Percentiles rank a stretch among this genome's conserved stretches.
These are phyloP conservation scores for Ramichloridium luteum DNA, from an alignment of 2,329 filamentous ascomycete species.

Conservation along the genomic window DNA sequence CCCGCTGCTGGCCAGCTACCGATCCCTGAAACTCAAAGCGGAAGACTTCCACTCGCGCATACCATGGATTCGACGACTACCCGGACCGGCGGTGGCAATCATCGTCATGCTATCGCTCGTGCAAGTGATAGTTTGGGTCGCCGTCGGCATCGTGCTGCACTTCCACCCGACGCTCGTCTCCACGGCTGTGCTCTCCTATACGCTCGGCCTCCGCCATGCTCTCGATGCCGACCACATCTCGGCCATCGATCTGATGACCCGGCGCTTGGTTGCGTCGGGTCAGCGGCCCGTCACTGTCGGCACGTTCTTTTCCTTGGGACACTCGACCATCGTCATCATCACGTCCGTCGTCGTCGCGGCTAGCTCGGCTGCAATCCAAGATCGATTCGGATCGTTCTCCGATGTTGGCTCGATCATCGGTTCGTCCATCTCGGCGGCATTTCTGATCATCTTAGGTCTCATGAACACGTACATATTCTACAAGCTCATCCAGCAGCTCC, in stretches of 20 bases:
- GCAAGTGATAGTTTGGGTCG: constrained; percentile 47
- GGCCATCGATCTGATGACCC: constrained; percentile 90
- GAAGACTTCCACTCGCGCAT: constrained; percentile 36
- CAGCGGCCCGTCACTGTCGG: constrained; percentile 83
- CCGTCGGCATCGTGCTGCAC: constrained; percentile 42
- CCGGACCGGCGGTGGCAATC: constrained; percentile 45
- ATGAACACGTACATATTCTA: constrained; percentile 81
- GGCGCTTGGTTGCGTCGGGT: constrained; percentile 72
- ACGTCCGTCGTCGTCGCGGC: constrained; percentile 88
- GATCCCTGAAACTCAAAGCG: constrained; percentile 13
- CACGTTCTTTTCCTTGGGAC: constrained; percentile 86
- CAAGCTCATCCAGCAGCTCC: constrained; percentile 59
- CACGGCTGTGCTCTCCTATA: constrained; percentile 74
- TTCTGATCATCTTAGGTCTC: constrained; percentile 68
- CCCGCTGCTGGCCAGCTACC: constrained; percentile 8
- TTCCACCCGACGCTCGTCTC: constrained; percentile 49
- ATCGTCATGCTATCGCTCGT: constrained; percentile 41
- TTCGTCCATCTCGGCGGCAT: constrained; percentile 70
- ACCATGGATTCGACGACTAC: constrained; percentile 44
- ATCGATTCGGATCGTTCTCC: constrained; percentile 68
- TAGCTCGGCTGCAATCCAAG: constrained; percentile 69
- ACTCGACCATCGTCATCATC: constrained; percentile 83
- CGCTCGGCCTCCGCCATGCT: constrained; percentile 83
- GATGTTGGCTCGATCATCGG: constrained; percentile 79
- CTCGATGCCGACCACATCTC: constrained; percentile 90